phyloP scores from a whole-genome alignment of 1,139 yeast genomes.

The Yamadazyma spencermartinsiae region DNA sequence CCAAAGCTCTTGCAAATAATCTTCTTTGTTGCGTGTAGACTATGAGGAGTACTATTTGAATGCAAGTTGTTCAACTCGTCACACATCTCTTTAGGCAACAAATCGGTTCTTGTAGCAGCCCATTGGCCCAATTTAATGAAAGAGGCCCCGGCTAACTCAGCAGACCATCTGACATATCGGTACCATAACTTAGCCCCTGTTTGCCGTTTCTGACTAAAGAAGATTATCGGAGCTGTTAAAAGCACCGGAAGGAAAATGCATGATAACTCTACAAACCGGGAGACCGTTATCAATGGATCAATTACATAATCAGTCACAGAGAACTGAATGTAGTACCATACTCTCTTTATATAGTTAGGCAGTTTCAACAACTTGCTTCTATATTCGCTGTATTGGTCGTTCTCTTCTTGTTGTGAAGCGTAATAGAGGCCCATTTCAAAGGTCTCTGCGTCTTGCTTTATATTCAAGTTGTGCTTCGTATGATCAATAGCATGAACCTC shows the following conservation, averaged over 20 bases:
- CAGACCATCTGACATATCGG: constrained; percentile 58
- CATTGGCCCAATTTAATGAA: constrained; percentile 96
- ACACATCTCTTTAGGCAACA: constrained; percentile 80
- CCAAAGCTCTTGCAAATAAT: constrained; percentile 64
- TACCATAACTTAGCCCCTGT: constrained; percentile 77
- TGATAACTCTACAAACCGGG: constrained; percentile 69
- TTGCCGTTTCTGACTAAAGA: constrained; percentile 51
- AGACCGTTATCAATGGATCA: constrained; percentile 69
- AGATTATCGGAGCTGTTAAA: constrained; percentile 61
- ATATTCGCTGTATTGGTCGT: constrained; percentile 25
- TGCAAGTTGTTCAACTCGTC: constrained; percentile 75
- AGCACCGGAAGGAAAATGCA: constrained; percentile 71
- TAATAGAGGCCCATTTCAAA: constrained; percentile 65
- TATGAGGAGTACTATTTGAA: constrained; percentile 79
- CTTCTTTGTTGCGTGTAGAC: constrained; percentile 57
- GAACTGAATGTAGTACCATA: constrained; percentile 39
- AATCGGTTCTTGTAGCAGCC: constrained; percentile 99
- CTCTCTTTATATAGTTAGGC: constrained; percentile 26
- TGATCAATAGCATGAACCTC: constrained; percentile 38
- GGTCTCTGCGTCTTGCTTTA: constrained; percentile 56
- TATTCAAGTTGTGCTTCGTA: constrained; percentile 37
- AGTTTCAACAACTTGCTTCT: constrained; percentile 25
- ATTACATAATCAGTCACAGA: constrained; percentile 50
- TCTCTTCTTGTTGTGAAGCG: constrained; percentile 59
- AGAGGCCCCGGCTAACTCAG: constrained; percentile 91